phyloP scores from a whole-genome alignment of 2,329 filamentous ascomycete species.

The Cladophialophora carrionii region DNA sequence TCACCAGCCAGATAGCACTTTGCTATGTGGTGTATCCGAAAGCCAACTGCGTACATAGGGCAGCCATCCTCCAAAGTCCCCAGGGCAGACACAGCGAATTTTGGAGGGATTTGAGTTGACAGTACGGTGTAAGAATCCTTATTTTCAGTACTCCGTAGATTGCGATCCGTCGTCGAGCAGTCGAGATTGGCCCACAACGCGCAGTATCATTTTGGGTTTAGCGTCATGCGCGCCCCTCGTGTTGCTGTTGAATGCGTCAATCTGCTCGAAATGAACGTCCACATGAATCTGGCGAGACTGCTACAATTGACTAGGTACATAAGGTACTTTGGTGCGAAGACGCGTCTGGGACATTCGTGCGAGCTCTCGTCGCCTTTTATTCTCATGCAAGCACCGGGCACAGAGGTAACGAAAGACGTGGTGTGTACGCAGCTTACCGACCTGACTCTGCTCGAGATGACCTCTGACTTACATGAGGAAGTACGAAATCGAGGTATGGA shows the following conservation, averaged over 20 bases:
- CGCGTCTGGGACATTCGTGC: background rate
- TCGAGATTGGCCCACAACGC: background rate
- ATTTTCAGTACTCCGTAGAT: background rate
- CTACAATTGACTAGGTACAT: background rate
- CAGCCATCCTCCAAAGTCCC: background rate
- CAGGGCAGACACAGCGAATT: background rate
- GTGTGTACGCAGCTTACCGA: background rate
- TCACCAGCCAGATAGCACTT: background rate
- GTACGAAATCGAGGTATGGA: background rate
- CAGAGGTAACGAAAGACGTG: background rate
- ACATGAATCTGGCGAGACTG: background rate
- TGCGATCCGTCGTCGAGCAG: background rate
- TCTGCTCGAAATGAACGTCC: background rate
- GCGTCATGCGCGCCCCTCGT: background rate
- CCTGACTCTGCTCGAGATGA: background rate
- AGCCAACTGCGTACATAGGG: background rate
- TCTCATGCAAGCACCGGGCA: background rate
- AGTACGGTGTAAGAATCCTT: background rate
- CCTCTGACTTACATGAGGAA: background rate
- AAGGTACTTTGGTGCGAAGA: background rate
- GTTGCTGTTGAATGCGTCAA: background rate
- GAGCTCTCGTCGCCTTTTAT: background rate
- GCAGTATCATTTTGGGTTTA: background rate
- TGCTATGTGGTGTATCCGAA: background rate
- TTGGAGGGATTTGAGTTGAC: background rate